These are phyloP conservation scores for Termitomyces sp. DNA, from an alignment of 768 basidiomycete genomes.

Conservation along the genomic window DNA sequence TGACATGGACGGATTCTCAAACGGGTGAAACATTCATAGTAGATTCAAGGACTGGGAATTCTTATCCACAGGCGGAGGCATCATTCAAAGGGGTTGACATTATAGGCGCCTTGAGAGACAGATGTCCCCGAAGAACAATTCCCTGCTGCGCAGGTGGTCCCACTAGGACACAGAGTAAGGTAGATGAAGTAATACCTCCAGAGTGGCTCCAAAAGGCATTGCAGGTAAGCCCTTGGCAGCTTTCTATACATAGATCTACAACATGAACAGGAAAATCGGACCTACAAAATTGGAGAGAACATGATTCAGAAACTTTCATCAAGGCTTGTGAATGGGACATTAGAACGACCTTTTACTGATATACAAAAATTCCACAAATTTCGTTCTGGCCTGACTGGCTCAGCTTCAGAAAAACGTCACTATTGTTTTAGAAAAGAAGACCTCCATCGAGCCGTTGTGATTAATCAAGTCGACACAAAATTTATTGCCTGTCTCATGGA, in stretches of 20 bases:
- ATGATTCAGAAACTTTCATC: conserved; percentile 34
- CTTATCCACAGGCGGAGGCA: conserved; percentile 31
- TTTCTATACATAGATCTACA: neutral
- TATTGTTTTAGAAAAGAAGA: conserved; percentile 46
- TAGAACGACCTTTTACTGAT: neutral
- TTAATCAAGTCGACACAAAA: conserved; percentile 88
- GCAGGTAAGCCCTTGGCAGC: conserved; percentile 31
- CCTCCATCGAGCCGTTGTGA: conserved; percentile 51
- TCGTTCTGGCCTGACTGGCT: neutral
- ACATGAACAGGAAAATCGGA: conserved; percentile 43
- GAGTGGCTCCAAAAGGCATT: conserved; percentile 63
- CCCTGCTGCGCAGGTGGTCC: conserved; percentile 18
- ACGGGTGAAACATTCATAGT: conserved; percentile 57
- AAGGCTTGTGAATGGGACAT: neutral
- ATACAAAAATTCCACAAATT: neutral
- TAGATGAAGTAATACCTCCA: conserved; percentile 29
- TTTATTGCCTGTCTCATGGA: conserved; percentile 75
- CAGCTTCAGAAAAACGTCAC: conserved; percentile 15
- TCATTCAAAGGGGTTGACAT: conserved; percentile 3
- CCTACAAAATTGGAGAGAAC: conserved; percentile 46
- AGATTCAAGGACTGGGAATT: conserved; percentile 68
- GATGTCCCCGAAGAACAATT: conserved; percentile 21
- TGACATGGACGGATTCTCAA: conserved; percentile 59
- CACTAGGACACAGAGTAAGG: neutral
- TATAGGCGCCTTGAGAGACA: conserved; percentile 2